Base-by-base conservation (phyloP, 2,329 filamentous ascomycete genomes). In the Nemania sp. region DNA sequence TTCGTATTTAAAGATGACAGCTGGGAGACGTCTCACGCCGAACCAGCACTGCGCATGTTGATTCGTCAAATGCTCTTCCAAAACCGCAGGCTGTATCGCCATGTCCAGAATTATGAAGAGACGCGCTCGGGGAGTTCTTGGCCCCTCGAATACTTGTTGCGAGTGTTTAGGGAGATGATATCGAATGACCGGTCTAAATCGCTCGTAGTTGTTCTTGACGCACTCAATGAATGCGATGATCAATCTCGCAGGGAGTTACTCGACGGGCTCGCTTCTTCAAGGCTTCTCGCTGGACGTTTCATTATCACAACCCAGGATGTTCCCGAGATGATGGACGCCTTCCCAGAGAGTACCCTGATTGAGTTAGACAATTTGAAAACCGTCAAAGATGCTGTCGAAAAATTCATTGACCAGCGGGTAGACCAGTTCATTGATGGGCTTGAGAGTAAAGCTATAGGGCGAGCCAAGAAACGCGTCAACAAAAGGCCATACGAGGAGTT, bases 241-340 rank as follows among this genome's bases (percentile, higher is more conserved):
- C 41, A 15, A 45, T 45, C 41, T 45, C 41, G 13, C 7, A 18
- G 41, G 13, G 41, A 45, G 41, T 15, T 45, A 45, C 41, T 7
- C 41, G 41, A 45, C 13, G 41, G 41, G 5, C 41, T 45, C 5
- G 41, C 41, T 45, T 45, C 41, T n/a, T 45, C 41, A 15, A 45
- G 41, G 41, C 13, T 45, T 4, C 5, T 5, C 18, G 41, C 41
- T 18, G 41, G 41, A 45, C 41, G 41, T 5, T 45, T 45, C 41
- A 45, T 45, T n/a, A 45, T 45, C 41, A 45, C 41, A 45, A 45
- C 13, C 41, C 41, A 45, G 41, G 41, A 45, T 45, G 41, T 45
- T 15, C 41, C 41, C 41, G 13, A 45, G 5, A 7, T 45, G 41
- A 45, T 15, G 13, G 41, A 45, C 18, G 18, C 41, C 13, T 45